Base-by-base conservation (phyloP, 768 basidiomycete genomes). In the Suillus sp. region DNA sequence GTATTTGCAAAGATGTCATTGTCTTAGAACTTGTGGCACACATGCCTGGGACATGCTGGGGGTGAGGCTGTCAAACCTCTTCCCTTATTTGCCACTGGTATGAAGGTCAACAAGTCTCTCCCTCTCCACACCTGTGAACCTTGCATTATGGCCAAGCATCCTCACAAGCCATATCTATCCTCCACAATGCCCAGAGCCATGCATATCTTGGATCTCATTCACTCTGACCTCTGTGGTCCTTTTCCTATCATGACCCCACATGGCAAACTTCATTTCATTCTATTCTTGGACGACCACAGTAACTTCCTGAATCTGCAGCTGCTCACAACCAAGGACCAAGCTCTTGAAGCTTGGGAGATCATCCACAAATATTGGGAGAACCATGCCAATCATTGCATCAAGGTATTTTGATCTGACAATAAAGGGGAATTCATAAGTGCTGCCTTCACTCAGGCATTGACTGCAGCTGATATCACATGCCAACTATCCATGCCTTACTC, bases 331-430 rank as follows among this genome's bases (percentile, higher is more conserved):
- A 43, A 43, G 3, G 43, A 43, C 4, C 43, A 43, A n/a, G 43
- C 43, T 0, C 9, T 43, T 1, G 43, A 43, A 18, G 43, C 43
- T 4, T 43, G 43, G 43, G 18, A 43, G 3, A 43, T 43, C 8
- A 9, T 43, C 0, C 9, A 3, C 8, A 43, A 43, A 3, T 20
- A 3, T n/a, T 43, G 43, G 43, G 20, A 43, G 5, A 43, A 43
- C 10, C 9, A 3, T 10, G 8, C 43, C 1, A 8, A 9, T 10
- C 20, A 3, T 0, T 1, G 1, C 2, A 20, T 43, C 0, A 43
- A 43, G 20, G n/a, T n/a, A 0, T n/a, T 43, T 20, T 20, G 3
- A 3, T 43, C 20, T 3, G 43, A 43, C 4, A 43, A 43, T 4
- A 9, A 20, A 1, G 40, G 40, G 7, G 40, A 42, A 4, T 42